These are phyloP conservation scores for Candida peoriensis DNA, from an alignment of 805 yeast genomes.

Conservation along the genomic window DNA sequence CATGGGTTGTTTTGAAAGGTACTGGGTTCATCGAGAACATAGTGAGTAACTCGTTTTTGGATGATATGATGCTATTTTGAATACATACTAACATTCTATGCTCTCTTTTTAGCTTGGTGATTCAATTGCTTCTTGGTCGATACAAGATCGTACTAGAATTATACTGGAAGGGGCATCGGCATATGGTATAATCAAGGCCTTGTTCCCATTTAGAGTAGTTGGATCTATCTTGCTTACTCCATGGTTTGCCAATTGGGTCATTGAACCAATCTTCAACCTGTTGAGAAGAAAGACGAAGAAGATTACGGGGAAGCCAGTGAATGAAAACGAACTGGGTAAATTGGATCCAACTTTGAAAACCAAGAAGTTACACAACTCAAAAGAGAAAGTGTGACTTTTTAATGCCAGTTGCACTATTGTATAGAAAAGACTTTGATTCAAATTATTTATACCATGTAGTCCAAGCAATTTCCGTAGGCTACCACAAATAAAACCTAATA, in stretches of 20 bases:
- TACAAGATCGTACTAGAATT: slow-evolving; percentile 48
- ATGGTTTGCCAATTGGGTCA: slow-evolving; percentile 46
- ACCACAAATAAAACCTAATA: no score
- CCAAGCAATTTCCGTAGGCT: no score
- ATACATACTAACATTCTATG: slow-evolving; percentile 18
- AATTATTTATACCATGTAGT: no score
- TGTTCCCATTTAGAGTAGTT: slow-evolving; percentile 49
- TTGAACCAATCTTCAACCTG: slow-evolving; percentile 36
- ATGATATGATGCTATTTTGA: slow-evolving; percentile 20
- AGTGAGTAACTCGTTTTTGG: slow-evolving; percentile 26
- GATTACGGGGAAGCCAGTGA: slow-evolving; percentile 3
- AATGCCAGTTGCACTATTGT: no score
- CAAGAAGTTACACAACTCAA: background rate
- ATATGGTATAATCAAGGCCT: slow-evolving; percentile 59
- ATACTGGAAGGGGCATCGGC: slow-evolving; percentile 73
- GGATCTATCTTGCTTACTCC: slow-evolving; percentile 52
- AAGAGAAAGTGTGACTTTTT: no score
- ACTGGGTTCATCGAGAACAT: slow-evolving; percentile 50
- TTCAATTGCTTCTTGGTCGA: slow-evolving; percentile 25
- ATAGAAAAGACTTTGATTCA: no score
- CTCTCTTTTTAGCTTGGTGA: slow-evolving; percentile 21
- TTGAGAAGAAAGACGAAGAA: slow-evolving; percentile 4
- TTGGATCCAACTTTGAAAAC: background rate
- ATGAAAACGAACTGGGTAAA: slow-evolving; percentile 1
- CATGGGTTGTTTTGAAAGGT: slow-evolving; percentile 58